A percentile compares a stretch with the other conserved stretches of the same genome.
These are phyloP conservation scores for Thinopyrum obtusiflorum DNA, from an alignment of 202 grass and related monocot species.

Conservation along the genomic window DNA sequence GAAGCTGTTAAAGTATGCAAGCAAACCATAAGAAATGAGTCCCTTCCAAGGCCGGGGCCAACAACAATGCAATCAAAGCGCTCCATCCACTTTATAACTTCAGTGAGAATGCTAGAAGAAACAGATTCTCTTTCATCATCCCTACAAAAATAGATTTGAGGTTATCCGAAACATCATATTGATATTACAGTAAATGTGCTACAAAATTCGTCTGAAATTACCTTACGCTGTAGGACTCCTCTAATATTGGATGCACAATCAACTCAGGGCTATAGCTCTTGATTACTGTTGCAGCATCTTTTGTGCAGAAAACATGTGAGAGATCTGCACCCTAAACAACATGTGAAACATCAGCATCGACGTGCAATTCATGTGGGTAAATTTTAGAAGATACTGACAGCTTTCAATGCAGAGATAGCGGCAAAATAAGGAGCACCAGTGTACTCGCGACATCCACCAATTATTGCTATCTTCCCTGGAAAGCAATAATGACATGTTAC, in stretches of 20 bases:
- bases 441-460: conserved; percentile 96
- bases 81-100: conserved; percentile 89
- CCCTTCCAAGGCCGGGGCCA: conserved; percentile 89
- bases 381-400: conserved; percentile 57
- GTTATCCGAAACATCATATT: not conserved
- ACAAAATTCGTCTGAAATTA: conserved; percentile 32
- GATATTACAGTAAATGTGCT: not conserved
- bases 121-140: conserved; percentile 62
- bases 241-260: conserved; percentile 89
- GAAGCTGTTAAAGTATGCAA: conserved; percentile 12
- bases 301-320: conserved; percentile 95
- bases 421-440: conserved; percentile 97
- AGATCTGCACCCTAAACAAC: conserved; percentile 81
- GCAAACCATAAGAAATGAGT: conserved; percentile 89
- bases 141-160: conserved; percentile 34
- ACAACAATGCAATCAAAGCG: conserved; percentile 95
- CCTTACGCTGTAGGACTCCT: conserved; percentile 93
- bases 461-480: conserved; percentile 86
- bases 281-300: conserved; percentile 95
- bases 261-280: conserved; percentile 97
- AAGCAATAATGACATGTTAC: conserved; percentile 9
- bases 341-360: conserved; percentile 24
- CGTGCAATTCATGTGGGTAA: not conserved
- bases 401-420: conserved; percentile 91
- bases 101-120: conserved; percentile 65